Conservation (phyloP, 2,329 filamentous ascomycete genomes). For the Phialophora verrucosa region DNA sequence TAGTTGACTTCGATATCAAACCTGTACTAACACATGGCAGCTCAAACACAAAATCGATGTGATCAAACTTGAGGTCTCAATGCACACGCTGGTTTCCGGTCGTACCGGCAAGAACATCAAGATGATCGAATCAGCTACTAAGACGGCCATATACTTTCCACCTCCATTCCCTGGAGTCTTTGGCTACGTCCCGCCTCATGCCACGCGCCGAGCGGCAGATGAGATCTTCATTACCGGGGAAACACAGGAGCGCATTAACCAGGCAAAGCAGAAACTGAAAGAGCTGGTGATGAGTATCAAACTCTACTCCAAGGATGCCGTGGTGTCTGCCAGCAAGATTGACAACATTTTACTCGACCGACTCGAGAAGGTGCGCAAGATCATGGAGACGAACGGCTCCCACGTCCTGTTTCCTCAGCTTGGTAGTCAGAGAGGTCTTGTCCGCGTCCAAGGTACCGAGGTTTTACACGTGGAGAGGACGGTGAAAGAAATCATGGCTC, state of each 20-base stretch:
- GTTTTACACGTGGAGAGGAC: constrained; percentile 94
- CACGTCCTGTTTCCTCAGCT: constrained; percentile 91
- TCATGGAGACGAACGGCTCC: constrained; percentile 94
- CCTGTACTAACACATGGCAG: constrained; percentile 43
- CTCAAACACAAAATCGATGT: constrained; percentile 70
- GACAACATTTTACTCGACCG: constrained; percentile 91
- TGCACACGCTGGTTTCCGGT: constrained; percentile 91
- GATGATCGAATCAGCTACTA: constrained; percentile 91
- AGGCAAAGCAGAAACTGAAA: constrained; percentile 89
- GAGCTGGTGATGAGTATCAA: constrained; percentile 82
- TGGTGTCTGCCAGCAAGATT: constrained; percentile 88
- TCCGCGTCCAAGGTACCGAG: constrained; percentile 91
- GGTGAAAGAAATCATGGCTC: constrained; percentile 91
- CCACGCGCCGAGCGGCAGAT: constrained; percentile 79
- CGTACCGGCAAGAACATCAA: constrained; percentile 97
- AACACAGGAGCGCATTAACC: constrained; percentile 78
- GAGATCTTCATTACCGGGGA: constrained; percentile 97
- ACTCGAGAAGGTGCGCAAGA: constrained; percentile 95
- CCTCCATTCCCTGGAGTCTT: constrained; percentile 91
- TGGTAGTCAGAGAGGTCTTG: constrained; percentile 80
- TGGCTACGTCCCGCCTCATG: constrained; percentile 83
- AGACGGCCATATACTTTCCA: constrained; percentile 97
- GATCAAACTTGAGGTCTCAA: constrained; percentile 79
- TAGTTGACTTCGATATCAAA: not conserved
- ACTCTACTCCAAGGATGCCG: constrained; percentile 88